Conservation (phyloP, 805 yeast genomes). For the Metschnikowia continentalis region DNA sequence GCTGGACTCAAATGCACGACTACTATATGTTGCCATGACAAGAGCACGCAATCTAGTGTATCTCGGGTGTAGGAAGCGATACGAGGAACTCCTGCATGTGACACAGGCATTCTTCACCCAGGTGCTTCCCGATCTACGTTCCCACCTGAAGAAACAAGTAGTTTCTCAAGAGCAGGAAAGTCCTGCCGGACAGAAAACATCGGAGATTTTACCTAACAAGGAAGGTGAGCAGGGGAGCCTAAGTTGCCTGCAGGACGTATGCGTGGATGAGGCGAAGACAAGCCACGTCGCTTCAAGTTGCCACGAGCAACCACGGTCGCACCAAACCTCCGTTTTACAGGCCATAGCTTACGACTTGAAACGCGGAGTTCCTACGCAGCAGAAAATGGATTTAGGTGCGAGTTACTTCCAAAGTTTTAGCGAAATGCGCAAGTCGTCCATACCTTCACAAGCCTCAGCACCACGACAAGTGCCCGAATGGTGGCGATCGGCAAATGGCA, state of each 20-base stretch:
- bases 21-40: slow-evolving; percentile 63
- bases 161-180: background rate
- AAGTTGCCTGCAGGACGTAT: background rate
- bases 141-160: background rate
- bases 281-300: background rate
- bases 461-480: too few relatives aligned
- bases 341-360: slow-evolving; percentile 1
- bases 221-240: background rate
- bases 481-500: background rate
- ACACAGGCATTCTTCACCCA: slow-evolving; percentile 4
- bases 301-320: background rate
- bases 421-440: background rate
- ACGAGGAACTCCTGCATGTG: slow-evolving; percentile 4
- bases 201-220: background rate
- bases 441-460: background rate
- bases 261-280: background rate
- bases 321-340: background rate
- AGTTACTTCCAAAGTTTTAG: background rate
- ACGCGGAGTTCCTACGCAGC: slow-evolving; percentile 4
- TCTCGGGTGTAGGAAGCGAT: slow-evolving; percentile 17
- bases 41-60: slow-evolving; percentile 52
- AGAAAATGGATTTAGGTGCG: slow-evolving; percentile 2
- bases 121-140: slow-evolving; percentile 5
- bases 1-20: slow-evolving; percentile 18
- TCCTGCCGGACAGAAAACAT: background rate